Base-by-base conservation (phyloP, 1,284 basidiomycete genomes). In the Vanrija pseudolonga region DNA sequence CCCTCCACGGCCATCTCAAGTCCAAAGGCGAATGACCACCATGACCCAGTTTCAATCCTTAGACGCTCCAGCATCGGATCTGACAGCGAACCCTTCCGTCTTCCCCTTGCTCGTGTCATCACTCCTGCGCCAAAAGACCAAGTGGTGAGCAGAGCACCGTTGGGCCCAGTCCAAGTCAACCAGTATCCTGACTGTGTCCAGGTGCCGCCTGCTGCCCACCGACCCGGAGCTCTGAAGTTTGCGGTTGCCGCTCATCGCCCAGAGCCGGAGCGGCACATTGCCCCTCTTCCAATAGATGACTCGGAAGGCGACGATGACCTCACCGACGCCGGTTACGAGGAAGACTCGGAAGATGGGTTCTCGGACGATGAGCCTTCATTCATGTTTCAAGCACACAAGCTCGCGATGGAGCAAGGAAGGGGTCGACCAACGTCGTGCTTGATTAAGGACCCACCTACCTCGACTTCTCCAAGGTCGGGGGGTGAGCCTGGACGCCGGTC, bases 331-430 rank as follows among this genome's bases (percentile, higher is more conserved):
- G 68, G 68, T 20, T 71, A 71, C 47, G 61, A 65, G 42, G 68
- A 71, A 41, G 68, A 71, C 45, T 63, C 65, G 14, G 68, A 73
- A 46, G 67, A 65, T 26, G 70, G 67, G 4, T 63, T 62, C 40
- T 61, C 65, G 0, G 68, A 68, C 19, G 62, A 65, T 22, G 65
- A 64, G 28, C 53, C 47, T 2, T 20, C 45, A 6, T 53, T 47
- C 37, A 55, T 38, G 38, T 46, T 36, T 48, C 45, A 50, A 37
- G 43, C 54, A 26, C 32, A 41, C 8, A 24, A 48, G 26, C 23
- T 45, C 47, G 22, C 51, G 12, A 37, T 55, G 24, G 32, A 55
- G 51, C 7, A 50, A 62, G 17, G 63, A 56, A 32, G 58, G 62
- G 3, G 65, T 66, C 49, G 67, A 64, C 18, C 41, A 62, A 40